Evolutionary conservation across 305 asterid genomes (phyloP).

Genomic region (Ilex paraguariensis): DNA sequence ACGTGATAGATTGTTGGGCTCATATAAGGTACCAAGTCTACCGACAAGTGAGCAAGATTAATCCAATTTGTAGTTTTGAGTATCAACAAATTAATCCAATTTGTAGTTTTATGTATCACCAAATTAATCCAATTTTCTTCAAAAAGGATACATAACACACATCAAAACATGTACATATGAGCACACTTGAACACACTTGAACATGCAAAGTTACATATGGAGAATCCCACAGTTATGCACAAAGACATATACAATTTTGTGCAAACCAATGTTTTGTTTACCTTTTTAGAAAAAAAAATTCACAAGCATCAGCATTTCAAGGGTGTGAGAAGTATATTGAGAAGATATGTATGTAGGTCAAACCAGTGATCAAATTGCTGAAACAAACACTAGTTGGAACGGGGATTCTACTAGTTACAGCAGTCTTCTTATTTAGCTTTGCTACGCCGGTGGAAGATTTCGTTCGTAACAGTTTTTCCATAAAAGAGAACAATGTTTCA

Average conservation of each 20-base stretch:
- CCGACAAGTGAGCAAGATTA: not conserved
- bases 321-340: slow-evolving; percentile 10
- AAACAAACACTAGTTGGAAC: slow-evolving; percentile 91
- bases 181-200: not conserved
- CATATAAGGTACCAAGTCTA: slow-evolving; percentile 58
- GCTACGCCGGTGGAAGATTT: slow-evolving; percentile 86
- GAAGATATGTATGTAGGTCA: slow-evolving; percentile 45
- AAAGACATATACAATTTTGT: too few relatives aligned
- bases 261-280: too few relatives aligned
- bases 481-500: slow-evolving; percentile 37
- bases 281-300: not conserved
- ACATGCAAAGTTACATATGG: not conserved
- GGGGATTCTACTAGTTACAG: slow-evolving; percentile 74
- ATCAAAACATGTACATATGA: not conserved
- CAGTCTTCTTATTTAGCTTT: slow-evolving; percentile 57
- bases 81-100: not conserved
- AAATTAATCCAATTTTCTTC: not conserved
- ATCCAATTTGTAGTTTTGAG: not conserved
- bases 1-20: slow-evolving; percentile 81
- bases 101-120: not conserved
- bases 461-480: slow-evolving; percentile 35
- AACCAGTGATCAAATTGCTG: slow-evolving; percentile 85
- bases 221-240: not conserved
- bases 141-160: not conserved
- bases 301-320: not conserved